Conservation (phyloP, 371 early-diverging fungal species). For the Mycotypha africana region DNA sequence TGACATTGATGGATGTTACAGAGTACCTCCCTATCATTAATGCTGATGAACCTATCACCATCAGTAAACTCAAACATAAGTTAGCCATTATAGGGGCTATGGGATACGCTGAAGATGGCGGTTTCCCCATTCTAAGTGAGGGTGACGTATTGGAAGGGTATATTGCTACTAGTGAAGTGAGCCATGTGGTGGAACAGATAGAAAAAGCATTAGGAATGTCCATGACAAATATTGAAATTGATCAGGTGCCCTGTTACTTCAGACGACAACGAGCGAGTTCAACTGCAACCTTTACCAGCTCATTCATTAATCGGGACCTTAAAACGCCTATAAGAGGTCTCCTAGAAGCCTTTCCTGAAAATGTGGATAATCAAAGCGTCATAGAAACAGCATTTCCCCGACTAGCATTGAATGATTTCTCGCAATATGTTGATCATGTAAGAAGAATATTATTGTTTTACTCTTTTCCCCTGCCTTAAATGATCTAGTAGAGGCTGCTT, state of each 20-base stretch:
- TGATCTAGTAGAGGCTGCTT: neutral
- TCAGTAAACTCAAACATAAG: conserved; percentile 51
- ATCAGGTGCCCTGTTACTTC: conserved; percentile 28
- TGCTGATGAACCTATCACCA: conserved; percentile 52
- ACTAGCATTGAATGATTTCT: conserved; percentile 47
- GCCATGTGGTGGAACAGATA: conserved; percentile 62
- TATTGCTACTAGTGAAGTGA: conserved; percentile 76
- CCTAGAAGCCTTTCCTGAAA: neutral
- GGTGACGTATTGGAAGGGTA: conserved; percentile 73
- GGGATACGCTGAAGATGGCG: conserved; percentile 69
- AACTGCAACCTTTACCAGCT: too few relatives aligned
- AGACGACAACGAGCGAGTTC: too few relatives aligned
- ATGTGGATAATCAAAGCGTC: too few relatives aligned
- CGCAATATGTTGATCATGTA: conserved; percentile 72
- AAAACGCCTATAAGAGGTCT: conserved; percentile 10
- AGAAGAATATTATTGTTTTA: too few relatives aligned
- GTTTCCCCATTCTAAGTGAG: conserved; percentile 79
- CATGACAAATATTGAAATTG: conserved; percentile 26
- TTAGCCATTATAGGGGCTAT: conserved; percentile 48
- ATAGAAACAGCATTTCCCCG: too few relatives aligned
- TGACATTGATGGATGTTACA: conserved; percentile 37
- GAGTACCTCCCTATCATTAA: conserved; percentile 55
- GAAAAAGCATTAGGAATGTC: conserved; percentile 25
- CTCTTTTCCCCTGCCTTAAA: too few relatives aligned
- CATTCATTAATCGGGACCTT: neutral